Evolutionary conservation across 2,329 filamentous ascomycete species (phyloP), one percentile per base, ranked within the genome.

Genomic region (Hypoxylon sp.): DNA sequence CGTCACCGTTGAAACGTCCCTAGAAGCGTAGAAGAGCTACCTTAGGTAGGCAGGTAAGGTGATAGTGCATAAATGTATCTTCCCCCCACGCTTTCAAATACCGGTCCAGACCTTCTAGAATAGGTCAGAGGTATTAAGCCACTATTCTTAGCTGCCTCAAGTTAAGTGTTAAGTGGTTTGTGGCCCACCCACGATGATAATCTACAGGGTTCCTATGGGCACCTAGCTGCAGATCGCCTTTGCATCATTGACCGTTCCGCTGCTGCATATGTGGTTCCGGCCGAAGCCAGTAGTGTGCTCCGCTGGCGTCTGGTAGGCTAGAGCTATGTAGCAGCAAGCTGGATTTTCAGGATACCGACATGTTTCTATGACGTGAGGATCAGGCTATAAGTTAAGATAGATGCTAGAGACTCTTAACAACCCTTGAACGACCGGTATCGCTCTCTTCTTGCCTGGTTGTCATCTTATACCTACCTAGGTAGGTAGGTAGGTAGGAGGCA

Each of bases 131-230:
- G n/a, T n/a, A n/a, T n/a, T n/a, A n/a, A n/a, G n/a, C n/a, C n/a
- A n/a, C 44, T 47, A 47, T 47, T 47, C 43, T 32, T 47, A 47
- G 43, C 20, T 16, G 23, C 13, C 25, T 27, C 15, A 16, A 13
- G 4, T 13, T 9, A 37, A 30, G 23, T 19, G 9, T 8, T 26
- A 21, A 17, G 25, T 29, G 36, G 25, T 12, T 20, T 8, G 11
- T 4, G 16, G 27, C 8, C 25, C 25, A 29, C 19, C 19, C 15
- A 16, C 11, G 21, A 45, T 45, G 42, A 31, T 37, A 46, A 30
- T 20, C 5, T 9, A n/a, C 17, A 30, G 11, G 31, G 23, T 29
- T 29, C 12, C 8, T 21, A 9, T 13, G 20, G 30, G 35, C n/a
- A n/a, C n/a, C n/a, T 31, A 26, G 41, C 21, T 35, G 41, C 41